A percentile compares a stretch with the other conserved stretches of the same genome.
These are phyloP conservation scores for Yarrowia sp. DNA, from an alignment of 805 yeast genomes.

Conservation along the genomic window DNA sequence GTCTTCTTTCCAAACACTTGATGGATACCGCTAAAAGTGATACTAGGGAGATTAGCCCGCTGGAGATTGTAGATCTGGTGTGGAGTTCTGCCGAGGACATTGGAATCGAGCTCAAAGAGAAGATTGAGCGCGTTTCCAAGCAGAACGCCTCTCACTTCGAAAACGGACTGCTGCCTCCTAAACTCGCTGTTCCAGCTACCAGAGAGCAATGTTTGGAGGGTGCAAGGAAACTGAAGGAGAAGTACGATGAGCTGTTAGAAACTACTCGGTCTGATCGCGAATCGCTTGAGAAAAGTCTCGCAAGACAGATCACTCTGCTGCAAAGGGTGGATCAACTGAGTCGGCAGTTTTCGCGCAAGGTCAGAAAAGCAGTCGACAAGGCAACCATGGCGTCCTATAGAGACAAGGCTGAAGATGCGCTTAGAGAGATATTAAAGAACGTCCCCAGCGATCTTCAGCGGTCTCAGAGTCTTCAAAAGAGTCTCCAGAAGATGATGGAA, in stretches of 20 bases:
- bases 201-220: neutral
- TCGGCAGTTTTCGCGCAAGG: neutral
- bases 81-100: neutral
- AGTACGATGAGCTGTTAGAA: neutral
- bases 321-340: neutral
- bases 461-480: neutral
- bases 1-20: neutral
- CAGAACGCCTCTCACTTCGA: neutral
- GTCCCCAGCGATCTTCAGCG: too few relatives aligned
- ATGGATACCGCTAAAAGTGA: neutral
- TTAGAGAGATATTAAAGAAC: too few relatives aligned
- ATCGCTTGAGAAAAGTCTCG: neutral
- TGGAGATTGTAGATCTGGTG: neutral
- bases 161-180: neutral
- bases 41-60: neutral
- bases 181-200: neutral
- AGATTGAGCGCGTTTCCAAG: too few relatives aligned
- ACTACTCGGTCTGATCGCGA: too few relatives aligned
- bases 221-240: neutral
- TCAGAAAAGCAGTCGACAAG: neutral
- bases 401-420: neutral
- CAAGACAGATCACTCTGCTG: neutral
- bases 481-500: neutral
- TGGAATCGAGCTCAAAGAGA: neutral
- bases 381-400: neutral